phyloP scores from a whole-genome alignment of 805 yeast genomes.

The Starmera dryadoides region DNA sequence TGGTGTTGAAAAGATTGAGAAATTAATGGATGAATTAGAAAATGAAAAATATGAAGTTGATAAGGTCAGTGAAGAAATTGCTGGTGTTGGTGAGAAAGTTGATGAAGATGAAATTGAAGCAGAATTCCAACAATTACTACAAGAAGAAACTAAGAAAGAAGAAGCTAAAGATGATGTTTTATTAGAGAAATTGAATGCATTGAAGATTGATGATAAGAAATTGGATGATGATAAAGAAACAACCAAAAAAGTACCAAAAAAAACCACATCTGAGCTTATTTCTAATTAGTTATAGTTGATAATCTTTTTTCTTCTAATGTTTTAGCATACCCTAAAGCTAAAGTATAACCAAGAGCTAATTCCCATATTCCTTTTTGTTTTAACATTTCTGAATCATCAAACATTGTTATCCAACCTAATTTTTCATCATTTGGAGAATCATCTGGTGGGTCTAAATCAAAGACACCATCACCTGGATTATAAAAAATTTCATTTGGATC shows the following conservation, averaged over 20 bases:
- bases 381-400: conserved; percentile 32
- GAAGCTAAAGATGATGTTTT: conserved; percentile 10
- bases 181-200: conserved; percentile 15
- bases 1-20: conserved; percentile 35
- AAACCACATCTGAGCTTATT: conserved; percentile 1
- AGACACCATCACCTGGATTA: conserved; percentile 49
- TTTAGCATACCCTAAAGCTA: conserved; percentile 42
- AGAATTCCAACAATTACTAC: conserved; percentile 31
- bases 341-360: conserved; percentile 41
- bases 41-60: conserved; percentile 30
- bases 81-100: conserved; percentile 13
- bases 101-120: conserved; percentile 25
- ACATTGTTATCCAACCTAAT: conserved; percentile 60
- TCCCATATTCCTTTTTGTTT: conserved; percentile 43
- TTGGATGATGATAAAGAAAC: not conserved
- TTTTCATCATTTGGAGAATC: conserved; percentile 56
- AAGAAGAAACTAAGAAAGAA: conserved; percentile 10
- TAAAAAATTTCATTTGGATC: conserved; percentile 8
- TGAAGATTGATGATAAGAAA: conserved; percentile 11
- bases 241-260: not conserved
- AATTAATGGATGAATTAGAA: conserved; percentile 31
- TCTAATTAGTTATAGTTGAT: not conserved
- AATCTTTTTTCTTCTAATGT: conserved; percentile 16
- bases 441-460: conserved; percentile 40
- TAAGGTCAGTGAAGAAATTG: conserved; percentile 31